These are phyloP conservation scores for Leccinum incarnatum DNA, from an alignment of 768 basidiomycete species.

Conservation along the genomic window DNA sequence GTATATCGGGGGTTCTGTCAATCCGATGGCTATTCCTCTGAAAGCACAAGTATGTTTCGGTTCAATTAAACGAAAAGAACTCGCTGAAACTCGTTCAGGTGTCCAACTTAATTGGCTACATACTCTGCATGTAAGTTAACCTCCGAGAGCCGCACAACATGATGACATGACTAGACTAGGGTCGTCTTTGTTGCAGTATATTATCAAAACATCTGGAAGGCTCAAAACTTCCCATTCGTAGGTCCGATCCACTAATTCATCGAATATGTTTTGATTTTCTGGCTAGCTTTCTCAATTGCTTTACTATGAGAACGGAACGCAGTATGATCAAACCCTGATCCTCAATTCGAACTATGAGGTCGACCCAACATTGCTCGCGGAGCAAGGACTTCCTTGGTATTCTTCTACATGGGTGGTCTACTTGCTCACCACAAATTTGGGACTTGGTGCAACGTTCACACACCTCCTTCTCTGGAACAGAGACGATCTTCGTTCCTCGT, in stretches of 20 bases:
- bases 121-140: slow-evolving; percentile 50
- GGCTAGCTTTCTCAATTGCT: slow-evolving; percentile 44
- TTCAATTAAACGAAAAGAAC: background rate
- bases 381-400: slow-evolving; percentile 35
- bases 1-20: slow-evolving; percentile 33
- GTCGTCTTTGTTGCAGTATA: slow-evolving; percentile 39
- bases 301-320: slow-evolving; percentile 51
- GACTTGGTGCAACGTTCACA: slow-evolving; percentile 47
- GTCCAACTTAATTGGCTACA: slow-evolving; percentile 49
- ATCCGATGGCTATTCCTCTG: slow-evolving; percentile 55
- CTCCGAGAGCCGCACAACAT: background rate
- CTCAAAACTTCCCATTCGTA: slow-evolving; percentile 59
- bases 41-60: slow-evolving; percentile 40
- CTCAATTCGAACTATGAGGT: slow-evolving; percentile 51
- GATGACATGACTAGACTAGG: slow-evolving; percentile 18
- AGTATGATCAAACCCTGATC: slow-evolving; percentile 53
- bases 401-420: slow-evolving; percentile 25
- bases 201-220: slow-evolving; percentile 54
- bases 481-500: slow-evolving; percentile 45
- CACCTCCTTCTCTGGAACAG: slow-evolving; percentile 54
- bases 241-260: slow-evolving; percentile 28
- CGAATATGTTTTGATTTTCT: slow-evolving; percentile 2
- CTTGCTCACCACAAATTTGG: slow-evolving; percentile 18
- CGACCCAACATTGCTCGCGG: slow-evolving; percentile 45
- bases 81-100: slow-evolving; percentile 21